Percentiles rank a stretch among this genome's conserved stretches.
These are phyloP conservation scores for Ascochyta fabae DNA, from an alignment of 2,329 filamentous ascomycete genomes.

Conservation along the genomic window DNA sequence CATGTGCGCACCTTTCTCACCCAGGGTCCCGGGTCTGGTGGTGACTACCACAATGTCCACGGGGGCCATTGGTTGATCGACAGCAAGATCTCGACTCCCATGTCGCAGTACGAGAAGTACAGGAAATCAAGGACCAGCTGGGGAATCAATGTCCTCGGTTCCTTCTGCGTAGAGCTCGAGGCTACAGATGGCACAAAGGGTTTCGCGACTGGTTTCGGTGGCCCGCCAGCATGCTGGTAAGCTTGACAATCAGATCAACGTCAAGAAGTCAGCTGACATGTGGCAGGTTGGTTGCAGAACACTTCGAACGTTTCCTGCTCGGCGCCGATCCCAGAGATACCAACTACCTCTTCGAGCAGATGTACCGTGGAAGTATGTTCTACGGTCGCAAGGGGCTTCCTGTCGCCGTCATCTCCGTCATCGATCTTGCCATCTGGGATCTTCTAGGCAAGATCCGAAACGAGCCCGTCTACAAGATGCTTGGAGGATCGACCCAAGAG, in stretches of 20 bases:
- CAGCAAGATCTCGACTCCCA: conserved; percentile 89
- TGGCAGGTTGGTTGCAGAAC: conserved; percentile 74
- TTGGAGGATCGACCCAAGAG: conserved; percentile 86
- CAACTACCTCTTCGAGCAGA: conserved; percentile 91
- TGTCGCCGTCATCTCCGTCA: conserved; percentile 89
- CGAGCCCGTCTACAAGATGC: conserved; percentile 93
- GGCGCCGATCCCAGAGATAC: conserved; percentile 88
- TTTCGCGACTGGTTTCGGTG: conserved; percentile 92
- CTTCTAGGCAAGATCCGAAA: conserved; percentile 87
- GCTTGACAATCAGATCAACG: background rate
- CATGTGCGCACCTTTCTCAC: conserved; percentile 76
- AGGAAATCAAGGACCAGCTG: conserved; percentile 86
- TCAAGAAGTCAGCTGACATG: conserved; percentile 7
- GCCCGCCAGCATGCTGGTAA: conserved; percentile 86
- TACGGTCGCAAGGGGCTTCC: conserved; percentile 93
- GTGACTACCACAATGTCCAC: conserved; percentile 93
- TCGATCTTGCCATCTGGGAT: conserved; percentile 93
- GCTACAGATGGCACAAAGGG: conserved; percentile 90
- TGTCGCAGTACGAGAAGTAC: conserved; percentile 88
- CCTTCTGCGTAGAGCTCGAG: conserved; percentile 89
- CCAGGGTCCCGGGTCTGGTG: conserved; percentile 66
- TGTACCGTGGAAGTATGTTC: conserved; percentile 96
- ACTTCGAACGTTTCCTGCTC: conserved; percentile 90
- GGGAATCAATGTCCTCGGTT: conserved; percentile 95
- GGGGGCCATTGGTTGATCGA: conserved; percentile 81